Percentiles rank a stretch among this genome's conserved stretches.
Evolutionary conservation across 78 protist species (phyloP).

Genomic region (Isochrysis galbana): DNA sequence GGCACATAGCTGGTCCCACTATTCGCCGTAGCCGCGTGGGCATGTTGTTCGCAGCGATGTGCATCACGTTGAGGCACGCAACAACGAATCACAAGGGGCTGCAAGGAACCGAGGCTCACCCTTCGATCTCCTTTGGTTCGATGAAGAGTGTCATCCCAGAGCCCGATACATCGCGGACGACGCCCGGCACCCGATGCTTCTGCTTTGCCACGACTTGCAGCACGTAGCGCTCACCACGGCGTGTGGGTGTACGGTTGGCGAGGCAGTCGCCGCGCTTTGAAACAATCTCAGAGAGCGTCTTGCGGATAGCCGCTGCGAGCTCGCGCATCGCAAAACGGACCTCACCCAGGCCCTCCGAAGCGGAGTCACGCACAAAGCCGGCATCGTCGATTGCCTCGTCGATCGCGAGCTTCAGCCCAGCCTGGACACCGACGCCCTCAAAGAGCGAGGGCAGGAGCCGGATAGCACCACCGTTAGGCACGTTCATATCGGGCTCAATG

Average conservation of each 20-base stretch:
- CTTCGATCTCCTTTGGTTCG: neutral
- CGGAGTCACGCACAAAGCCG: conserved; percentile 19
- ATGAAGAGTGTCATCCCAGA: neutral
- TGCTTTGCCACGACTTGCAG: neutral
- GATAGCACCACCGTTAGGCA: neutral
- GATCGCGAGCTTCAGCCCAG: neutral
- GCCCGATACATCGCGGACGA: neutral
- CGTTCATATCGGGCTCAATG: neutral
- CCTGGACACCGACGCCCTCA: neutral
- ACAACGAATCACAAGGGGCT: too few species aligned
- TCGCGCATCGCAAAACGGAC: neutral
- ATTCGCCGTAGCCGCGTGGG: too few species aligned
- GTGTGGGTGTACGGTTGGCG: neutral
- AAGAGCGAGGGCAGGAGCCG: neutral
- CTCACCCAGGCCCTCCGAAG: neutral
- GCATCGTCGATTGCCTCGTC: neutral
- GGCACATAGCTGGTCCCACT: too few species aligned
- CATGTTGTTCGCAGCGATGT: too few species aligned
- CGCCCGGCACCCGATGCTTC: neutral
- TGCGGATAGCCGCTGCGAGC: neutral
- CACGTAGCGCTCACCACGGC: neutral
- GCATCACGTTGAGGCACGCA: too few species aligned
- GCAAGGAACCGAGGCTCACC: too few species aligned
- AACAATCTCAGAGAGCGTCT: neutral
- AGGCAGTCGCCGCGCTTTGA: neutral